A percentile compares a stretch with the other conserved stretches of the same genome.
Evolutionary conservation across 768 basidiomycete genomes (phyloP).

Genomic region (Nevesoporus exiguus): DNA sequence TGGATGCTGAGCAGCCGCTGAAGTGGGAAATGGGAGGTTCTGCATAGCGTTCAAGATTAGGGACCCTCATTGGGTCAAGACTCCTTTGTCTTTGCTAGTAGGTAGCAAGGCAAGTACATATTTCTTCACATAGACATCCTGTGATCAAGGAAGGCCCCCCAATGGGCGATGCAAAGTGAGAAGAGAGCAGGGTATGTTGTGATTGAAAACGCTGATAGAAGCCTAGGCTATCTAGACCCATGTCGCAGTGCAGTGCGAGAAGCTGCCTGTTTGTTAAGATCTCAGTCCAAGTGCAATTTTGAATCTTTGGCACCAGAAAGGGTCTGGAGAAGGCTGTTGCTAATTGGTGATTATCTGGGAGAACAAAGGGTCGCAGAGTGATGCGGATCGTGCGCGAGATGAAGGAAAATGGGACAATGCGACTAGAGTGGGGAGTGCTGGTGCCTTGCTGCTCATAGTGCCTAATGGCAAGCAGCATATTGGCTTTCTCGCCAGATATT

Average conservation of each 20-base stretch:
- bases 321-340: neutral
- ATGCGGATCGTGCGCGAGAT: too few species aligned
- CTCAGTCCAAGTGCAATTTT: neutral
- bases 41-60: too few species aligned
- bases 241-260: neutral
- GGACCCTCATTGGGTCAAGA: too few species aligned
- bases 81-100: too few species aligned
- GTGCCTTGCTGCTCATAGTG: too few species aligned
- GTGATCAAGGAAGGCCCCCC: neutral
- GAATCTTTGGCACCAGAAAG: neutral
- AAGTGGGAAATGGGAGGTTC: too few species aligned
- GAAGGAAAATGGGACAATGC: too few species aligned
- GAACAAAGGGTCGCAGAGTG: neutral
- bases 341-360: neutral
- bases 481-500: neutral
- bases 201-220: slow-evolving; percentile 10
- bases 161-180: neutral
- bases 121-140: too few species aligned
- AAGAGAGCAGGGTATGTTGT: neutral
- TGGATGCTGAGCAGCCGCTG: too few species aligned
- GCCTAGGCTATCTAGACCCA: neutral
- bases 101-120: too few species aligned
- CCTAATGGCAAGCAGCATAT: neutral
- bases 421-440: too few species aligned
- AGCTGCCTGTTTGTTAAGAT: neutral